phyloP scores from a whole-genome alignment of 2,329 filamentous ascomycete species.

The Alternaria triticina region DNA sequence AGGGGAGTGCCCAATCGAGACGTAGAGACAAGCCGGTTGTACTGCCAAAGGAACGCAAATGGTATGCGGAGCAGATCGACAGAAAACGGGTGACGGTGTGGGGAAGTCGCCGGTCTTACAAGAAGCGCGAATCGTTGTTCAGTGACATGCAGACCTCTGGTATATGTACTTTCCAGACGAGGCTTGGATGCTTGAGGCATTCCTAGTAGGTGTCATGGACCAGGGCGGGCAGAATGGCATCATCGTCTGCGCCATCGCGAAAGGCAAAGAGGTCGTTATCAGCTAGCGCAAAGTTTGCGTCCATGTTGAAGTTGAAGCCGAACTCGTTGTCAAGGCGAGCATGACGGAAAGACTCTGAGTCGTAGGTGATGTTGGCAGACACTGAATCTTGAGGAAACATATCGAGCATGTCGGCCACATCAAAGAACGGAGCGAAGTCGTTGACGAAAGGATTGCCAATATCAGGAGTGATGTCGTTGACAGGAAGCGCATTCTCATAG shows the following conservation, averaged over 20 bases:
- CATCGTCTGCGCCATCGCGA: too few relatives aligned
- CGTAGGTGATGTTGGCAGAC: constrained; percentile 7
- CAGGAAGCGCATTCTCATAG: too few relatives aligned
- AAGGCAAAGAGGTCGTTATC: neutral
- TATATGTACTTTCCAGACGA: neutral
- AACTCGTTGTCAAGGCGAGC: constrained; percentile 19
- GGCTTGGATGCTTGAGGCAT: neutral
- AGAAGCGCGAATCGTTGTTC: neutral
- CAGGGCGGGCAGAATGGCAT: too few relatives aligned
- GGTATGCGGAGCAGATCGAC: neutral
- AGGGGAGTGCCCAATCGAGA: neutral
- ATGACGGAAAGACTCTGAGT: constrained; percentile 21
- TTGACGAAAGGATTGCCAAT: constrained; percentile 1
- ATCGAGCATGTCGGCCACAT: neutral
- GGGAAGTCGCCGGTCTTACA: neutral
- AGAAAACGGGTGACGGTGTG: neutral
- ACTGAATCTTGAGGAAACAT: neutral
- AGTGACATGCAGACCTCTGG: neutral
- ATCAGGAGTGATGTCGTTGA: neutral
- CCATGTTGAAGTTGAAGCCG: neutral
- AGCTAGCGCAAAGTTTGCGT: constrained; percentile 4
- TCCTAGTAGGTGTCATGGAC: too few relatives aligned
- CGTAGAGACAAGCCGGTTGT: neutral
- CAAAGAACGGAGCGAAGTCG: constrained; percentile 9
- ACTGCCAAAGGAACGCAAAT: neutral